Base-by-base conservation (phyloP, 805 yeast species). In the Metschnikowia matae region DNA sequence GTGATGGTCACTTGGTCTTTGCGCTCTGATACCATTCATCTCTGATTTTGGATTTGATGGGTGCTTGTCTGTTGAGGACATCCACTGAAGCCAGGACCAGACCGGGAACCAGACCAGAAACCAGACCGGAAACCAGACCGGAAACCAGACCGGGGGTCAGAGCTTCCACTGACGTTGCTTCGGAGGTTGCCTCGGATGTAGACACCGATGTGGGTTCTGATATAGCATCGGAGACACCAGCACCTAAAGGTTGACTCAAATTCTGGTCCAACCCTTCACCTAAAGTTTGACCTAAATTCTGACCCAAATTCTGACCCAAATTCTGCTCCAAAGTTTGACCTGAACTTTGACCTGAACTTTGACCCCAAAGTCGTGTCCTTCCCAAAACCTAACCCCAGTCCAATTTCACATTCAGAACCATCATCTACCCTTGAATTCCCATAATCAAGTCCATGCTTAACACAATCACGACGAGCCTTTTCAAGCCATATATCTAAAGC, bases 1-100 rank as follows among this genome's bases (percentile, higher is more conserved):
- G 92, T 81, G 29, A 91, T 71, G 0, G 84, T 82, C 13, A 90
- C 80, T 3, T 65, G 63, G 0, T 69, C 69, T 8, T 69, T 59
- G 14, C n/a, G n/a, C 83, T 75, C 65, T 94, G 97, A 68, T 83
- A 92, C 56, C 78, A 74, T 51, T 73, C 75, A 31, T 68, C 76
- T 44, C 72, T 60, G 47, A 65, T 63, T 51, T 73, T 73, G 38
- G 57, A 48, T 45, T 65, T 67, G 42, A 73, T 54, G 2, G 78
- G 77, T 0, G 77, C 76, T 18, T 63, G 71, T 47, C 68, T 61
- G 56, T 71, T 70, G 53, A 71, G 65, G 13, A 43, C 6, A 10
- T 26, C 31, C 14, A 23, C 14, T 4, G 34, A n/a, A 5, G 17
- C 14, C 15, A 8, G 20, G 48, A 11, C 18, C n/a, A 29, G 31